These are phyloP conservation scores for Cinnamomum chago DNA, from an alignment of 164 flowering plant genomes.

Conservation along the genomic window DNA sequence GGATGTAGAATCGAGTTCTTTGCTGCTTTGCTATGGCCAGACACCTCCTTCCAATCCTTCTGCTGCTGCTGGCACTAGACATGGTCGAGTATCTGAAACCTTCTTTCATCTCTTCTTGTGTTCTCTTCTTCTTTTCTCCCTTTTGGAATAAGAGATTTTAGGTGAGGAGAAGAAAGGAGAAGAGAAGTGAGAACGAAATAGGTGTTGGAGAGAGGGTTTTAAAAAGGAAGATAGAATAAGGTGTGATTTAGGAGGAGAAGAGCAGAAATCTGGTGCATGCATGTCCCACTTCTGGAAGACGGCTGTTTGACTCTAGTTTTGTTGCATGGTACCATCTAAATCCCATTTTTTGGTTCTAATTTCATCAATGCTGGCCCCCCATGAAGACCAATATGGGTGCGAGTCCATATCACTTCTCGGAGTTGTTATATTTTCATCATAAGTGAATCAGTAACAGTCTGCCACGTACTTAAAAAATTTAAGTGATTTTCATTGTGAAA, in stretches of 20 bases:
- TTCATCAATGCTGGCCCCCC: not conserved
- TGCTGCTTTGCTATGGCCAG: conserved; percentile 56
- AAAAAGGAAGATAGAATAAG: not conserved
- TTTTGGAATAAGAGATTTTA: not conserved
- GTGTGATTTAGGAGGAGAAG: not conserved
- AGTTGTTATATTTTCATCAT: too few relatives aligned
- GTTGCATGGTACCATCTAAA: too few relatives aligned
- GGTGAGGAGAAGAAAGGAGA: not conserved
- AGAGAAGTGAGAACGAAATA: not conserved
- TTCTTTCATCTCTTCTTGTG: not conserved
- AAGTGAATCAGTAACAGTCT: too few relatives aligned
- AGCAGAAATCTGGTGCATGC: not conserved
- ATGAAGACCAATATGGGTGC: not conserved
- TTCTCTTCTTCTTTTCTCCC: not conserved
- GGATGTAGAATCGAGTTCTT: conserved; percentile 64
- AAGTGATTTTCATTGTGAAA: too few relatives aligned
- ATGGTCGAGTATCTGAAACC: not conserved
- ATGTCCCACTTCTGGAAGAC: not conserved
- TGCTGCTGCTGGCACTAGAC: not conserved
- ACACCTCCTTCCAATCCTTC: conserved; percentile 25
- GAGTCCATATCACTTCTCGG: not conserved
- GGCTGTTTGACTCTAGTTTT: not conserved
- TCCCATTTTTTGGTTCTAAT: not conserved
- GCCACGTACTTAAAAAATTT: too few relatives aligned
- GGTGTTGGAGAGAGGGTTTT: not conserved